Conservation (phyloP, 192 early-diverging fungal species). For the Lobosporangium transversale region DNA sequence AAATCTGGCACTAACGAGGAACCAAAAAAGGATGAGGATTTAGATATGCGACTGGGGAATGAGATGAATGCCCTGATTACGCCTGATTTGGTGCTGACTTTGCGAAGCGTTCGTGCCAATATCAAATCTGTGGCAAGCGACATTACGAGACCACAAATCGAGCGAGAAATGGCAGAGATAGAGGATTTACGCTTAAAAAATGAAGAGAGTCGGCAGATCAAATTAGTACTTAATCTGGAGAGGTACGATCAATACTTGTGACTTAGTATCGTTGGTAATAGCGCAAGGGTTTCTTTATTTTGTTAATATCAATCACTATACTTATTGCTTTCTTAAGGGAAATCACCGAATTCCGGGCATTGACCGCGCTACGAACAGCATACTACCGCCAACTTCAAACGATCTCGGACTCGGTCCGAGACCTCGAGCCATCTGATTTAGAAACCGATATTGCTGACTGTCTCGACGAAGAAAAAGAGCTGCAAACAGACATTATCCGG, state of each 20-base stretch:
- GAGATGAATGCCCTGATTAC: constrained; percentile 29
- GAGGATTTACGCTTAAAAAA: constrained; percentile 32
- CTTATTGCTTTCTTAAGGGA: too few species aligned
- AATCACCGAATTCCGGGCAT: constrained; percentile 12
- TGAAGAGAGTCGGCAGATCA: constrained; percentile 15
- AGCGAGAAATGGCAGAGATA: constrained; percentile 22
- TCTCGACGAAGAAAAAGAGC: constrained; percentile 16
- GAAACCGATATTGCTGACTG: constrained; percentile 27
- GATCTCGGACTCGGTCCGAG: constrained; percentile 55
- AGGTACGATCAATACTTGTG: constrained; percentile 15
- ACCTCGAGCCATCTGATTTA: constrained; percentile 13
- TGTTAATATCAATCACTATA: too few species aligned
- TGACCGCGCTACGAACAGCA: constrained; percentile 47
- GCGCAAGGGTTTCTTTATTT: background rate
- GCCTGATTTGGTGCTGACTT: constrained; percentile 3
- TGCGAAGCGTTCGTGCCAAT: constrained; percentile 17
- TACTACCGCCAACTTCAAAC: constrained; percentile 54
- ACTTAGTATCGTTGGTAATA: too few species aligned
- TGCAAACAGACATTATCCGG: constrained; percentile 17
- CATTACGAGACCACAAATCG: background rate
- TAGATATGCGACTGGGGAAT: constrained; percentile 25
- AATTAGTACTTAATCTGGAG: constrained; percentile 21
- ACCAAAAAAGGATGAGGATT: constrained; percentile 3
- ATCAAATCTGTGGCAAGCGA: constrained; percentile 21
- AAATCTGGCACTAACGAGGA: constrained; percentile 10